These are phyloP conservation scores for Naganishia cerealis DNA, from an alignment of 1,284 basidiomycete species.

Conservation along the genomic window DNA sequence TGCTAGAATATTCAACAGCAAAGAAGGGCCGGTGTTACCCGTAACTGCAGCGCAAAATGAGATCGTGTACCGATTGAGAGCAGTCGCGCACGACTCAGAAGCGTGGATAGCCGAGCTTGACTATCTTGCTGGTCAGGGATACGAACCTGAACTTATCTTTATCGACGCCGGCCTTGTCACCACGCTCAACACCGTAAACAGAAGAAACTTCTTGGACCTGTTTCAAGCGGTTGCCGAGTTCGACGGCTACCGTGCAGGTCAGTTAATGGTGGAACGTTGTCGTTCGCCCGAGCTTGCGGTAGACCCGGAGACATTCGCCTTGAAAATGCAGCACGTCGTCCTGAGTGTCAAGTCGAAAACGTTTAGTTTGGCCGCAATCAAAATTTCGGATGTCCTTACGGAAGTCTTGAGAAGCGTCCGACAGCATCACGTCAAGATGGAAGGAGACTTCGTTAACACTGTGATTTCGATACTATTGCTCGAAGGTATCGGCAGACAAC, in stretches of 20 bases:
- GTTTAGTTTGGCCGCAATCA: slow-evolving; percentile 91
- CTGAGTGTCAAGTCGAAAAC: slow-evolving; percentile 92
- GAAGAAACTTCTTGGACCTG: slow-evolving; percentile 91
- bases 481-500: slow-evolving; percentile 91
- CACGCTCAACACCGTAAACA: slow-evolving; percentile 74
- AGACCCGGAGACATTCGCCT: slow-evolving; percentile 89
- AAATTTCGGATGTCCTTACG: slow-evolving; percentile 87
- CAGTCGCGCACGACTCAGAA: slow-evolving; percentile 61
- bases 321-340: slow-evolving; percentile 95
- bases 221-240: slow-evolving; percentile 95
- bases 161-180: slow-evolving; percentile 95
- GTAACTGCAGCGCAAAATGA: slow-evolving; percentile 3
- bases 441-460: slow-evolving; percentile 97
- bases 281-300: slow-evolving; percentile 86
- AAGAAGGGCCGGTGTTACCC: slow-evolving; percentile 17
- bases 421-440: slow-evolving; percentile 95
- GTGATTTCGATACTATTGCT: slow-evolving; percentile 89
- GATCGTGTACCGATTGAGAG: slow-evolving; percentile 69
- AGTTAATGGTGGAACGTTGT: slow-evolving; percentile 94
- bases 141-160: slow-evolving; percentile 90
- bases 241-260: slow-evolving; percentile 90
- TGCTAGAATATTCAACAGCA: slow-evolving; percentile 50
- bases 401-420: slow-evolving; percentile 86
- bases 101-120: slow-evolving; percentile 74
- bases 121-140: slow-evolving; percentile 68